Conservation (phyloP, 2,329 filamentous ascomycete species). For the Didymellaceae sp. region DNA sequence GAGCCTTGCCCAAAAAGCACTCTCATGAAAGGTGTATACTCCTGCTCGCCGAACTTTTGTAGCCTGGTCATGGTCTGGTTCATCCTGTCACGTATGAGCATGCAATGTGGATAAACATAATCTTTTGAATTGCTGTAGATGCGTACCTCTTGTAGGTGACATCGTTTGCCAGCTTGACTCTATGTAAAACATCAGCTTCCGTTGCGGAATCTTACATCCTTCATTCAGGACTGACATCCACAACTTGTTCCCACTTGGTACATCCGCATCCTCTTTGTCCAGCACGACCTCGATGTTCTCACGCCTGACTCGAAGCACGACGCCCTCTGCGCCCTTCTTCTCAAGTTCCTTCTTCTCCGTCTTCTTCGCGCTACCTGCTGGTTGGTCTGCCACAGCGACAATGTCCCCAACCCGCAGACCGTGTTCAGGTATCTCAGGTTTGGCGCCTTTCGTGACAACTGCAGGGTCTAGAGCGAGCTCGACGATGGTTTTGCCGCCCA, state of each 20-base stretch:
- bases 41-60: slow-evolving; percentile 61
- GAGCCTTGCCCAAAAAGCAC: slow-evolving; percentile 66
- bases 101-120: not conserved
- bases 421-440: slow-evolving; percentile 71
- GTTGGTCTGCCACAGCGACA: slow-evolving; percentile 76
- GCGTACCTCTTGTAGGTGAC: slow-evolving; percentile 67
- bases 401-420: slow-evolving; percentile 79
- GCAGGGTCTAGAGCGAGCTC: slow-evolving; percentile 80
- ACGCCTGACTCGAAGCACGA: slow-evolving; percentile 70
- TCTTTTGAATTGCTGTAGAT: slow-evolving; percentile 17
- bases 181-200: slow-evolving; percentile 50
- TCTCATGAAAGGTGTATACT: slow-evolving; percentile 64
- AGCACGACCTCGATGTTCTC: slow-evolving; percentile 70
- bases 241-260: slow-evolving; percentile 61
- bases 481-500: slow-evolving; percentile 88
- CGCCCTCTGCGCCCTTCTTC: slow-evolving; percentile 71
- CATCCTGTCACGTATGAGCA: slow-evolving; percentile 55
- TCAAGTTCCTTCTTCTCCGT: slow-evolving; percentile 74
- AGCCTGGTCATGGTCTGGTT: slow-evolving; percentile 68
- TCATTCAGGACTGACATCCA: slow-evolving; percentile 63
- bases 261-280: slow-evolving; percentile 66
- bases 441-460: slow-evolving; percentile 55
- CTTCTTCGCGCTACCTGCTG: slow-evolving; percentile 72
- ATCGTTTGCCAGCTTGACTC: slow-evolving; percentile 71
- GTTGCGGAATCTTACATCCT: not conserved